Base-by-base conservation (phyloP, 2,329 filamentous ascomycete species). In the Chrysoporthe puriensis region DNA sequence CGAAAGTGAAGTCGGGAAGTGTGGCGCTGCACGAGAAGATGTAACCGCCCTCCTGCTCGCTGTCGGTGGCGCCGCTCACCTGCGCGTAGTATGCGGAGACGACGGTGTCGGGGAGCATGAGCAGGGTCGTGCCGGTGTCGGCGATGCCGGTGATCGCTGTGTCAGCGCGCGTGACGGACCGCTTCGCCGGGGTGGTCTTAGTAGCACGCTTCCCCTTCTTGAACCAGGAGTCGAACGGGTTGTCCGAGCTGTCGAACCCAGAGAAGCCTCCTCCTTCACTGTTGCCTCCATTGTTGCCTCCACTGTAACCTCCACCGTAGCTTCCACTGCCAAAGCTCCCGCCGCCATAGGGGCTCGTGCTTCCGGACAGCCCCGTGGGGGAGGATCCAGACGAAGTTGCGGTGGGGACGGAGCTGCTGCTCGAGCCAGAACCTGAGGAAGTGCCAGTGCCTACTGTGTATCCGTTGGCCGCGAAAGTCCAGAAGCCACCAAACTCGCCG, bases 401-500 rank as follows among this genome's bases (percentile, higher is more conserved):
- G 9, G 59, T 48, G 42, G 43, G n/a, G 8, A 9, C 57, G 11
- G 57, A 60, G 56, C 56, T 57, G 50, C 50, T 34, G 43, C 52
- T 32, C 26, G 63, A 46, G 26, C 21, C 18, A 2, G 63, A 58
- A 26, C 52, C 26, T 6, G 63, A 48, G 32, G 63, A 58, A 2
- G 63, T 58, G 42, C 42, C 18, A 5, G 62, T 57, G 42, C 76
- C 82, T 71, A 86, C 79, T 57, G 82, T 79, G 68, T 81, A 77
- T 56, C 81, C 79, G 70, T 82, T 83, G 64, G 80, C 81, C 69
- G 86, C 83, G 69, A 88, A 86, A 66, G 82, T 79, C 86, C 86
- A 89, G 79, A 83, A 88, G 40, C 85, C 85, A 18, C 83, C 77
- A 69, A 75, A 77, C 71, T 74, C 81, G 75, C 84, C 80, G 71